Base-by-base conservation (phyloP, 352 stramenopile species). In the Globisporangium ultimum region DNA sequence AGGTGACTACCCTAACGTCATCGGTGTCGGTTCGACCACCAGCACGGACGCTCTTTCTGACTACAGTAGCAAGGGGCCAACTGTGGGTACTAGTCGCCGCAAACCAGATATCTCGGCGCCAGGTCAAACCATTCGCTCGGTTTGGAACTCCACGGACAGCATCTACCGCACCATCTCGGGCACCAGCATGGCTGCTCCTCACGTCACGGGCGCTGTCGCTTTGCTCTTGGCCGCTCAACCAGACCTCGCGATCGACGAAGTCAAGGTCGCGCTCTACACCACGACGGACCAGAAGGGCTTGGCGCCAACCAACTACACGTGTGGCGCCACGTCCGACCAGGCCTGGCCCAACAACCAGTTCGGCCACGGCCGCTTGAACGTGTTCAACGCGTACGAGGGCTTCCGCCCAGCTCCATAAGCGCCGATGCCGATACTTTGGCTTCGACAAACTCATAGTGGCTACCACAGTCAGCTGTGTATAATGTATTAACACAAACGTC, bases 21-120 rank as follows among this genome's bases (percentile, higher is more conserved):
- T 82, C 55, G 45, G 43, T n/a, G 70, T 82, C 12, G 70, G 67
- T 32, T 64, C 72, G 1, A 74, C 61, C 4, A 63, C 57, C n/a
- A 54, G 12, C 17, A 55, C 38, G 11, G 61, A 71, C 50, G 47
- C 18, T 4, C 53, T 82, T 4, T 46, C 57, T 3, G 40, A 24
- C 38, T 77, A 65, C 52, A 72, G 59, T n/a, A 50, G 48, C 53
- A 66, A 67, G 51, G 72, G 72, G 9, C 67, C 72, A 7, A 34
- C 63, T 0, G 53, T 61, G 24, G 5, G 5, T 3, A 14, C 1
- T 2, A 54, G 55, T 18, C 46, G 54, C 45, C 36, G 63, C 14
- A 76, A 76, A 55, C 68, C 68, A 0, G 68, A 76, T 0, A 40
- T 76, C 22, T 54, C 64, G 11, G 68, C 68, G 2, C 64, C 68